Evolutionary conservation across 1,284 basidiomycete genomes (phyloP).

Genomic region (Trichosporon sp.): DNA sequence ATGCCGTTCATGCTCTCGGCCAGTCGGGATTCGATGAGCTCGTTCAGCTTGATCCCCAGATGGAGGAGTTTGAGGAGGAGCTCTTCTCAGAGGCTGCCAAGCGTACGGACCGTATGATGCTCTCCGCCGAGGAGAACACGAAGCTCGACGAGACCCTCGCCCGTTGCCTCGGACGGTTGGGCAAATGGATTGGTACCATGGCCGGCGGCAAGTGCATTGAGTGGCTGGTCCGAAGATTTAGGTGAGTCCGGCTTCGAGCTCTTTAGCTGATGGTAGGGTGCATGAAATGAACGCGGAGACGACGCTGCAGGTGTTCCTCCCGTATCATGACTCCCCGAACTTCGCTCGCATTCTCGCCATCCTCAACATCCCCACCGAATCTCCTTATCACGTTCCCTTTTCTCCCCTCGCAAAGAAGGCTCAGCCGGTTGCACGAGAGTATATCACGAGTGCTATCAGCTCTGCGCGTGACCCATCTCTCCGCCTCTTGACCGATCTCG

Average conservation of each 20-base stretch:
- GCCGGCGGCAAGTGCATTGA: slow-evolving; percentile 85
- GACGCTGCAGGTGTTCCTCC: slow-evolving; percentile 78
- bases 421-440: slow-evolving; percentile 64
- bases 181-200: slow-evolving; percentile 73
- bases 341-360: slow-evolving; percentile 92
- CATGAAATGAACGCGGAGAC: slow-evolving; percentile 86
- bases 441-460: slow-evolving; percentile 63
- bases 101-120: slow-evolving; percentile 73
- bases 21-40: slow-evolving; percentile 71
- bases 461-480: slow-evolving; percentile 59
- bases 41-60: slow-evolving; percentile 58
- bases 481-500: slow-evolving; percentile 57
- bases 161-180: slow-evolving; percentile 66
- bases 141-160: slow-evolving; percentile 53
- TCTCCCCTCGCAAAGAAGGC: slow-evolving; percentile 69
- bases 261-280: slow-evolving; percentile 57
- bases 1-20: slow-evolving; percentile 78
- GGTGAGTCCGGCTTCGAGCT: slow-evolving; percentile 54
- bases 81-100: slow-evolving; percentile 82
- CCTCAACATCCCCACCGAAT: slow-evolving; percentile 59
- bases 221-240: slow-evolving; percentile 90
- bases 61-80: slow-evolving; percentile 57
- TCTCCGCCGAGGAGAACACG: slow-evolving; percentile 62
- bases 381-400: slow-evolving; percentile 55
- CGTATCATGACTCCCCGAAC: slow-evolving; percentile 91